Percentiles rank a stretch among this genome's conserved stretches.
These are phyloP conservation scores for Eleusine coracana DNA, from an alignment of 176 grass and related monocot genomes.

Conservation along the genomic window DNA sequence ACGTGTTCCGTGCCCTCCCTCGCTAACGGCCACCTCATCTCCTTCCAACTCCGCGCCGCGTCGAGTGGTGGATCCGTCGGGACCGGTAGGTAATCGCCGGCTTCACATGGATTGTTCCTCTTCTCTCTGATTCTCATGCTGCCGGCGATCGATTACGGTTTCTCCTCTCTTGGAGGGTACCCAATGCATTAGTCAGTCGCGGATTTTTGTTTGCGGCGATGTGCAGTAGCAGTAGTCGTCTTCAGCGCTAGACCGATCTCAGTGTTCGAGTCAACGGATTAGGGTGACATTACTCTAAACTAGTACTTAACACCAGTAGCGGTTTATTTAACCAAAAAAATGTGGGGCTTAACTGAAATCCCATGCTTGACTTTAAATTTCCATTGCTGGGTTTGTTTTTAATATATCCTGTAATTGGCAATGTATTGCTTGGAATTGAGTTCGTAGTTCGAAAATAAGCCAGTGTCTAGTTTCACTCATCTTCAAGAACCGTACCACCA, in stretches of 20 bases:
- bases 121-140: background rate
- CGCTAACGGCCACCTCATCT: background rate
- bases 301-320: background rate
- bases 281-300: background rate
- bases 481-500: background rate
- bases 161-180: background rate
- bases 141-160: background rate
- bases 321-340: background rate
- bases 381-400: background rate
- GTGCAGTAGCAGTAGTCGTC: too few relatives aligned
- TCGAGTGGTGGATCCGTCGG: constrained; percentile 22
- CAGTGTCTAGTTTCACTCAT: background rate
- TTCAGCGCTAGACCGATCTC: background rate
- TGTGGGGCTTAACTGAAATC: background rate
- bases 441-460: background rate
- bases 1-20: constrained; percentile 3
- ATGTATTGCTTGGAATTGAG: background rate
- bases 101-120: background rate
- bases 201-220: constrained; percentile 12
- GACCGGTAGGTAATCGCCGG: constrained; percentile 6
- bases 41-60: background rate
- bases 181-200: background rate
- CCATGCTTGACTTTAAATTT: background rate
- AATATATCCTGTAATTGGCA: constrained; percentile 9
- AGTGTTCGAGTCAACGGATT: background rate